Percentiles rank a stretch among this genome's conserved stretches.
Conservation (phyloP, 2,329 filamentous ascomycete genomes). For the Colletotrichum truncatum region DNA sequence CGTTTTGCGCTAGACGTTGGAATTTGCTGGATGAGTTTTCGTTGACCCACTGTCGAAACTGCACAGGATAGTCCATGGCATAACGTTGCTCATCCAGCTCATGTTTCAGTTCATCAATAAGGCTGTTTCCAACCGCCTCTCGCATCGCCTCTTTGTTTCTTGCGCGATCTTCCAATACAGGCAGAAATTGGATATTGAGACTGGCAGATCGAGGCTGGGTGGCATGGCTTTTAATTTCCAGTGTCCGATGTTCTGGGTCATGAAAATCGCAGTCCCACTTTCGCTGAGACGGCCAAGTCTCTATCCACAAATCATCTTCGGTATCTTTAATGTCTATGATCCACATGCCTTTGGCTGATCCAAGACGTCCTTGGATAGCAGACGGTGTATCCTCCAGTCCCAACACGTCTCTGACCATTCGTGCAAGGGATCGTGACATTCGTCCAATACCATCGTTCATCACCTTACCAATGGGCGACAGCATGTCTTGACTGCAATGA, state of each 20-base stretch:
- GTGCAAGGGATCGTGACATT: slow-evolving; percentile 70
- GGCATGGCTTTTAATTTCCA: slow-evolving; percentile 68
- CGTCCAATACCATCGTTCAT: slow-evolving; percentile 75
- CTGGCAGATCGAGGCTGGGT: slow-evolving; percentile 58
- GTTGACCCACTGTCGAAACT: slow-evolving; percentile 64
- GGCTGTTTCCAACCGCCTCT: slow-evolving; percentile 54
- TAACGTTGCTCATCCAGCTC: slow-evolving; percentile 62
- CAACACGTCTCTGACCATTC: slow-evolving; percentile 58
- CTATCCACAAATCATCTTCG: slow-evolving; percentile 67
- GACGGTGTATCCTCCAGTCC: slow-evolving; percentile 65
- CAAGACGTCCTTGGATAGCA: slow-evolving; percentile 75
- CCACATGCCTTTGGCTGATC: slow-evolving; percentile 81
- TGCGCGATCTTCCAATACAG: slow-evolving; percentile 71
- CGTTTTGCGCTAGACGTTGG: slow-evolving; percentile 49
- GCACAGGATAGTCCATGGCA: slow-evolving; percentile 58
- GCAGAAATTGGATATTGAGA: slow-evolving; percentile 75
- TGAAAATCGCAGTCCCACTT: slow-evolving; percentile 69
- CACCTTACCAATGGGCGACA: slow-evolving; percentile 49
- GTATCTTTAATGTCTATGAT: slow-evolving; percentile 63
- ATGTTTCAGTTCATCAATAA: slow-evolving; percentile 57
- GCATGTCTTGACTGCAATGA: slow-evolving; percentile 46
- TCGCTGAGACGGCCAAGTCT: slow-evolving; percentile 71
- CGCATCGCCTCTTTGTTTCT: slow-evolving; percentile 54
- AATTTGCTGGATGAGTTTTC: slow-evolving; percentile 45
- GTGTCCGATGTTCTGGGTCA: slow-evolving; percentile 64